These are phyloP conservation scores for Flaveria robusta DNA, from an alignment of 129 eudicot genomes.

Conservation along the genomic window DNA sequence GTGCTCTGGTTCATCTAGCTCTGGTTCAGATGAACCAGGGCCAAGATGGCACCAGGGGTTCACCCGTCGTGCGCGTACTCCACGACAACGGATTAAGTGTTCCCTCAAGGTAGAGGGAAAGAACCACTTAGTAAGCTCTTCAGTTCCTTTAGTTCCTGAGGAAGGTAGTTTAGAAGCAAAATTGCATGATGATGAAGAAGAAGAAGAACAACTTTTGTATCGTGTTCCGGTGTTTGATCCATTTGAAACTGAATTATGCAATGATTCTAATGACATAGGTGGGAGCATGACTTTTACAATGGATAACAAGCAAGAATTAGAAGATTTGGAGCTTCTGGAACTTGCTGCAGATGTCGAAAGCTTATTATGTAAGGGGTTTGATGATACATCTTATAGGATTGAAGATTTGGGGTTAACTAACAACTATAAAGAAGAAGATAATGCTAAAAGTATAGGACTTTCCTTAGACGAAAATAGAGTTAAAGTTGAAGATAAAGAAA, in stretches of 20 bases:
- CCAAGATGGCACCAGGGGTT: slow-evolving; percentile 85
- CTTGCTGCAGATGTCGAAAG: slow-evolving; percentile 74
- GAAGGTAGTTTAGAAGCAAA: slow-evolving; percentile 45
- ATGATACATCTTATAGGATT: slow-evolving; percentile 45
- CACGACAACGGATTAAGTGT: slow-evolving; percentile 34
- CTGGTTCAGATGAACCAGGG: background rate
- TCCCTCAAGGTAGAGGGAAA: slow-evolving; percentile 32
- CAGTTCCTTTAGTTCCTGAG: slow-evolving; percentile 64
- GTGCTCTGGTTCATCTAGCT: slow-evolving; percentile 13
- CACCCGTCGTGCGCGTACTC: slow-evolving; percentile 73
- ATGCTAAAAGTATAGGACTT: slow-evolving; percentile 25
- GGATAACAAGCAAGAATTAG: slow-evolving; percentile 30
- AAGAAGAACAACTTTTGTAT: slow-evolving; percentile 49
- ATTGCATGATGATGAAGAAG: slow-evolving; percentile 51
- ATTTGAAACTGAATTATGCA: slow-evolving; percentile 48
- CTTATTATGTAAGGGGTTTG: slow-evolving; percentile 58
- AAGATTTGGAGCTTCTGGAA: slow-evolving; percentile 61
- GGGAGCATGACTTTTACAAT: slow-evolving; percentile 6
- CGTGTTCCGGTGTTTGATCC: slow-evolving; percentile 76
- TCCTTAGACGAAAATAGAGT: slow-evolving; percentile 42
- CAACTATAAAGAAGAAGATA: slow-evolving; percentile 32
- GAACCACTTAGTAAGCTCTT: slow-evolving; percentile 17
- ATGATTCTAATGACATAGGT: slow-evolving; percentile 23
- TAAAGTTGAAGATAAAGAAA: slow-evolving; percentile 58
- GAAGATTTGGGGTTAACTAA: slow-evolving; percentile 40